Percentiles rank a stretch among this genome's conserved stretches.
Conservation (phyloP, 2,329 filamentous ascomycete species). For the Ophiostoma sp. region DNA sequence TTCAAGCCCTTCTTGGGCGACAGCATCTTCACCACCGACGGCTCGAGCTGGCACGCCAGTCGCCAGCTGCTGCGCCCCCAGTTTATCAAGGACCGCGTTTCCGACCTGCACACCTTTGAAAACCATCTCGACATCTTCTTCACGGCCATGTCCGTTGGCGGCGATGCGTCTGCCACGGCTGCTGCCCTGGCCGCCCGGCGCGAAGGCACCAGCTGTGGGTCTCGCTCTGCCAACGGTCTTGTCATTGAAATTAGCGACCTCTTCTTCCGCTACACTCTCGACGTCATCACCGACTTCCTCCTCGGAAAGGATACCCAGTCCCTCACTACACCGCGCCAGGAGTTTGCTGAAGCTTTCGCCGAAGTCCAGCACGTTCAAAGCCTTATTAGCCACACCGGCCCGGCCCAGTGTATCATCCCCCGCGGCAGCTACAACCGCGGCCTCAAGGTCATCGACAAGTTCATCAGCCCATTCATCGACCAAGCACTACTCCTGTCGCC, state of each 20-base stretch:
- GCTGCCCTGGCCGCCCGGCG: conserved; percentile 53
- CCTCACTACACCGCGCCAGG: conserved; percentile 53
- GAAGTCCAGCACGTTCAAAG: conserved; percentile 72
- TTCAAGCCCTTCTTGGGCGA: conserved; percentile 73
- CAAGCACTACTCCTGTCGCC: conserved; percentile 62
- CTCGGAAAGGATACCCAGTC: conserved; percentile 69
- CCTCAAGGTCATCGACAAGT: conserved; percentile 65
- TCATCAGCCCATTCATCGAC: conserved; percentile 74
- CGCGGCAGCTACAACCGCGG: conserved; percentile 57
- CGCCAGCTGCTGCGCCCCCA: conserved; percentile 80
- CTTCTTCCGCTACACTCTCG: conserved; percentile 80
- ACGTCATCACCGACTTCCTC: conserved; percentile 81
- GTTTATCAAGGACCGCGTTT: conserved; percentile 78
- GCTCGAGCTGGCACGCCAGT: conserved; percentile 69
- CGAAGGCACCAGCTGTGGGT: conserved; percentile 53
- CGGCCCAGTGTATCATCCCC: conserved; percentile 59
- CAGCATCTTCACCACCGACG: conserved; percentile 76
- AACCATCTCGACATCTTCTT: conserved; percentile 70
- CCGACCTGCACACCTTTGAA: conserved; percentile 77
- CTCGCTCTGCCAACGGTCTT: conserved; percentile 55
- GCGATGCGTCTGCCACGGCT: conserved; percentile 53
- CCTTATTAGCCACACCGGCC: conserved; percentile 59
- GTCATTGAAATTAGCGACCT: conserved; percentile 68
- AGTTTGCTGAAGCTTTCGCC: conserved; percentile 77
- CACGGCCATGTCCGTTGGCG: conserved; percentile 56